Evolutionary conservation across 2,329 filamentous ascomycete species (phyloP), one percentile per base, ranked within the genome.

Genomic region (Fusarium tanahbumbuense): DNA sequence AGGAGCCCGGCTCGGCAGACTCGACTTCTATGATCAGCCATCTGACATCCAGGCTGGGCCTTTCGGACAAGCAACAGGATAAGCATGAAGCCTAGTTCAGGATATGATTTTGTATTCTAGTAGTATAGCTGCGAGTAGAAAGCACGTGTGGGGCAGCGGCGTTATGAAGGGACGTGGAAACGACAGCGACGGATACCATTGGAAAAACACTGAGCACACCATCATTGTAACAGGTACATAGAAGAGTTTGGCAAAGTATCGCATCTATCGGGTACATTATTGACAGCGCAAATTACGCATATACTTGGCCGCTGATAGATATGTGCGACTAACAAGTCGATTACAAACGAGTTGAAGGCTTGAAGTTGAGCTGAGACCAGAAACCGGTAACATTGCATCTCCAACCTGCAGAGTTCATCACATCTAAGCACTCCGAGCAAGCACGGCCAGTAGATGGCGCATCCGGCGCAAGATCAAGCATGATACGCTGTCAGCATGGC

Each of bases 1-100:
- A 66, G 20, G 37, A 23, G 45, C 55, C 64, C 8, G 23, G 61
- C 23, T 62, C 71, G 16, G 56, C 65, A n/a, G 63, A 54, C 34
- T 62, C 73, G n/a, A 60, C 61, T 20, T 62, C 56, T 41, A 69
- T 64, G 47, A 62, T 77, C 25, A 62, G 67, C 25, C 61, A 76
- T 20, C 70, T 76, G 22, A 52, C 70, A 10, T 74, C 74, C 28
- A 68, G 67, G 45, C 42, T 76, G 52, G 68, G 59, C 27, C 52
- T 76, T 27, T 62, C 63, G 12, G 73, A 68, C 50, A 54, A 52
- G 23, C 34, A 64, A 52, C 52, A 37, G 53, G 50, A 37, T 23
- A 48, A 32, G n/a, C 25, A 23, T 46, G 40, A 22, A 25, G 18
- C 34, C 30, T 53, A 23, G 32, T 18, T 18, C 18, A 34, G n/a